phyloP scores from a whole-genome alignment of 768 basidiomycete species.

The Cyclocybe cylindracea region DNA sequence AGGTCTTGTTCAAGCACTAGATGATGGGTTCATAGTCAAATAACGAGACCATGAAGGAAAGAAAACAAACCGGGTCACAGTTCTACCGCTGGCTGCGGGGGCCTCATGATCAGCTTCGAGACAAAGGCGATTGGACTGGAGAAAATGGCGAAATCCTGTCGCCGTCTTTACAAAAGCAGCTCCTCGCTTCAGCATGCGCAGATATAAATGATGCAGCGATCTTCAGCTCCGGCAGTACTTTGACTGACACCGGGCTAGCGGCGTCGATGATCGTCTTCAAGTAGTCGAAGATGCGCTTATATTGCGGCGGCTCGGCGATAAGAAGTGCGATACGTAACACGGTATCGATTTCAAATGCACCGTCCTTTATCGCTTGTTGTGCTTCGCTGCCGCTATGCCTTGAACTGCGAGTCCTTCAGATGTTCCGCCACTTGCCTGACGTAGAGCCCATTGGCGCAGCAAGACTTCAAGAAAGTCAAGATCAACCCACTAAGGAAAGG shows the following conservation, averaged over 20 bases:
- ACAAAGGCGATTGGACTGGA: no score
- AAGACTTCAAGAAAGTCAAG: conserved; percentile 34
- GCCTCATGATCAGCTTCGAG: no score
- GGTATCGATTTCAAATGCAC: conserved; percentile 53
- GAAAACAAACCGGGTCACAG: no score
- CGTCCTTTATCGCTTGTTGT: conserved; percentile 42
- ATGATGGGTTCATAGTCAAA: no score
- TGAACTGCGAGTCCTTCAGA: conserved; percentile 34
- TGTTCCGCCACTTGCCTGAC: conserved; percentile 41
- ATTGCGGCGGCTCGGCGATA: conserved; percentile 35
- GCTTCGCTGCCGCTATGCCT: conserved; percentile 47
- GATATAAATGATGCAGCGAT: conserved; percentile 47
- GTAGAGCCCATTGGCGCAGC: conserved; percentile 51
- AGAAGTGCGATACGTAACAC: conserved; percentile 51
- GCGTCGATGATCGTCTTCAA: conserved; percentile 39
- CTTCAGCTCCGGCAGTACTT: conserved; percentile 49
- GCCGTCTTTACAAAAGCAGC: conserved; percentile 56
- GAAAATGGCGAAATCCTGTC: conserved; percentile 56
- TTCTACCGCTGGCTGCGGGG: no score
- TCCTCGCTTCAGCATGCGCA: conserved; percentile 51
- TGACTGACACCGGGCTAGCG: conserved; percentile 35
- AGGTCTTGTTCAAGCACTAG: no score
- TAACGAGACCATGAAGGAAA: no score
- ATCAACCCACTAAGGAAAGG: neutral
- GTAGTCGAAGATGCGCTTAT: conserved; percentile 37